These are phyloP conservation scores for Silene uniflora DNA, from an alignment of 148 eudicot species.

Conservation along the genomic window DNA sequence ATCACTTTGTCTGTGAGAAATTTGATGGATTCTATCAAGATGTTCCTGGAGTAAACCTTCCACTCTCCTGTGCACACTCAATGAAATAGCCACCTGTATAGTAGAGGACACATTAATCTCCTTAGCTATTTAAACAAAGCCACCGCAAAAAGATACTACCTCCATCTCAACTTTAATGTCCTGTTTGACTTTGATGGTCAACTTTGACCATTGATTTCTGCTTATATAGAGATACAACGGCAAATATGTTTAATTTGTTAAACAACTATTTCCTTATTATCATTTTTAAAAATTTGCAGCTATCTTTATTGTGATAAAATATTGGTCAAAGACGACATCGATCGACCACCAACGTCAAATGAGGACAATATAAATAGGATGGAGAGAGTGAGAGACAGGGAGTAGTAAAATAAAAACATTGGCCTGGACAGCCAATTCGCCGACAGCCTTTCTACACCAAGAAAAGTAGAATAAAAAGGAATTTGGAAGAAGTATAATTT, in stretches of 20 bases:
- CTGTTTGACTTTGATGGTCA: background rate
- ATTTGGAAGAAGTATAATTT: background rate
- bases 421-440: slow-evolving; percentile 1
- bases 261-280: too few species aligned
- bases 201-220: background rate
- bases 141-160: background rate
- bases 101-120: slow-evolving; percentile 12
- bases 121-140: slow-evolving; percentile 9
- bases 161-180: background rate
- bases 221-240: background rate
- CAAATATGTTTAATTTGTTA: background rate
- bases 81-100: slow-evolving; percentile 78
- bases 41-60: slow-evolving; percentile 98
- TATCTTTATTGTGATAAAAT: background rate
- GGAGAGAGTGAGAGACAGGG: too few species aligned
- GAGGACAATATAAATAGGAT: background rate
- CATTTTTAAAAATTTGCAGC: background rate
- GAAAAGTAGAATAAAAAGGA: background rate
- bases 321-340: background rate
- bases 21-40: slow-evolving; percentile 64
- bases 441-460: background rate
- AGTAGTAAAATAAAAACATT: background rate
- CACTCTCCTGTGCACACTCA: slow-evolving; percentile 97
- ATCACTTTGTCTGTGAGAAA: slow-evolving; percentile 33
- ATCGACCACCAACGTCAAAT: background rate